Base-by-base conservation (phyloP, 2,329 filamentous ascomycete genomes). In the Pseudocercospora macadamiae region DNA sequence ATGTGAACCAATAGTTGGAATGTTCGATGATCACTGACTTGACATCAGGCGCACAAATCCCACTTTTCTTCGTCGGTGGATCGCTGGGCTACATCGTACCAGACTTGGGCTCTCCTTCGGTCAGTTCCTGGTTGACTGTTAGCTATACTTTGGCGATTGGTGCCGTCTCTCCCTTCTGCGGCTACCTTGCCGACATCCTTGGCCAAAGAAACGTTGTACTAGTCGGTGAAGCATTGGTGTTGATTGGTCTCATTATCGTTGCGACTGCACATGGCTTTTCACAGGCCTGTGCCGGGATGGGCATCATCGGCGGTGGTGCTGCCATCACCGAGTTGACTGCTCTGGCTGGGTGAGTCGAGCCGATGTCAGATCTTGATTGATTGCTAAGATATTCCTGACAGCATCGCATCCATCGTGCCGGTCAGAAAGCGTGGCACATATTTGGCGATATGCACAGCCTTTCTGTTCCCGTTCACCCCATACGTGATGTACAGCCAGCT, bases 401-500 rank as follows among this genome's bases (percentile, higher is more conserved):
- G 44, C 18, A 45, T 60, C 14, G 53, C 52, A 16, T 34, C 49
- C 39, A 51, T 63, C 39, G 53, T 63, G 1, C 60, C 60, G 10
- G 60, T 63, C 36, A 57, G 53, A 34, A 60, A 63, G 19, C 48
- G 60, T 30, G 60, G 60, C 12, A 44, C 51, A 14, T 55, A 54
- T 19, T 26, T 63, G 51, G 60, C 57, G 12, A 48, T 63, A n/a
- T 51, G 51, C 19, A 54, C 51, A 3, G 48, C 55, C 2, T 63
- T 56, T 44, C 37, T 63, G 6, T 34, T 57, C 19, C 60, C 60
- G 7, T 45, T 56, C 19, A 63, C 60, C 9, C 60, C 60, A 2
- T 63, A 63, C 52, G 60, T 63, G 25, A 47, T 63, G 49, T 60
- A 63, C 51, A 49, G 45, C 5, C 60, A 63, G 51, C 54, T 63